Percentiles rank a stretch among this genome's conserved stretches.
Conservation (phyloP, 179 eudicot genomes). For the Silene noctiflora region DNA sequence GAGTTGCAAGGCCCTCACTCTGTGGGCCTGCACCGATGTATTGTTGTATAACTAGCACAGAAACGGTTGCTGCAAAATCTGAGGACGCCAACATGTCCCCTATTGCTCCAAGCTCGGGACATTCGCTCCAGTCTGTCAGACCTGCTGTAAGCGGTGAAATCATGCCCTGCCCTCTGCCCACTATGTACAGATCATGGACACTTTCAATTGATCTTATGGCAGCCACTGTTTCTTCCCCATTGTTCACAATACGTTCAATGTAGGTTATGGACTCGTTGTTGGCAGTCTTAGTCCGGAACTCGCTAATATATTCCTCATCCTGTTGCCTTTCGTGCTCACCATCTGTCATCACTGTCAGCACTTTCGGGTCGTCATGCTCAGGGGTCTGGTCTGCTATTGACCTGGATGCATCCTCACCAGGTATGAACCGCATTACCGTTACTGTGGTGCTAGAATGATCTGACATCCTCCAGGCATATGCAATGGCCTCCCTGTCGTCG, state of each 20-base stretch:
- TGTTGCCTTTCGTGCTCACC: slow-evolving; percentile 36
- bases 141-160: slow-evolving; percentile 37
- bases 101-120: slow-evolving; percentile 52
- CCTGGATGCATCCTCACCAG: slow-evolving; percentile 29
- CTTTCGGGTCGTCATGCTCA: slow-evolving; percentile 24
- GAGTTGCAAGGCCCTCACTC: slow-evolving; percentile 26
- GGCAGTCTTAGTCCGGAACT: slow-evolving; percentile 32
- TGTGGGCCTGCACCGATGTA: slow-evolving; percentile 34
- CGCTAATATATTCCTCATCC: slow-evolving; percentile 44
- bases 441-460: slow-evolving; percentile 35
- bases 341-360: slow-evolving; percentile 36
- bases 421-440: slow-evolving; percentile 43
- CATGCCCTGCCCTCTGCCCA: slow-evolving; percentile 42
- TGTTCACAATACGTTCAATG: slow-evolving; percentile 34
- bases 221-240: slow-evolving; percentile 48
- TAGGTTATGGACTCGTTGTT: slow-evolving; percentile 27
- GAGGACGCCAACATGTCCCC: slow-evolving; percentile 48
- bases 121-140: slow-evolving; percentile 50
- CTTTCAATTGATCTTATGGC: slow-evolving; percentile 41
- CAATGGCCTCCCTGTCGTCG: slow-evolving; percentile 59
- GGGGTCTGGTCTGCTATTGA: slow-evolving; percentile 18
- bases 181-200: slow-evolving; percentile 38
- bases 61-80: slow-evolving; percentile 38
- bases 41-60: slow-evolving; percentile 50
- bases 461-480: slow-evolving; percentile 50